These are phyloP conservation scores for Tremella mesenterica DNA, from an alignment of 768 basidiomycete species.

Conservation along the genomic window DNA sequence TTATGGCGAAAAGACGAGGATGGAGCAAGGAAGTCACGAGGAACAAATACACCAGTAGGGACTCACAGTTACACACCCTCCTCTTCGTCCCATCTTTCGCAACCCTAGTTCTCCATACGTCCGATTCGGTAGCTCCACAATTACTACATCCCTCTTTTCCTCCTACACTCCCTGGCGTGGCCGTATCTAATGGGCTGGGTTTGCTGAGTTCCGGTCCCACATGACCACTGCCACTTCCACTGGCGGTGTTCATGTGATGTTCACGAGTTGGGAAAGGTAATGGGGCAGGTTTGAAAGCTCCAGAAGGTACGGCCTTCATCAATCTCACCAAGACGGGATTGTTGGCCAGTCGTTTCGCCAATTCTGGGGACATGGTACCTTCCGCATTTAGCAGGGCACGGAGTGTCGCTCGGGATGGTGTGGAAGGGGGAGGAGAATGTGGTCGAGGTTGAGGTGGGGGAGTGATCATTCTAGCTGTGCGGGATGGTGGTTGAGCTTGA, in stretches of 20 bases:
- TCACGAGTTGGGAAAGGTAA: background rate
- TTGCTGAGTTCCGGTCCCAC: too few relatives aligned
- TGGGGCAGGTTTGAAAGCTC: background rate
- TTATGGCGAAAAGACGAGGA: background rate
- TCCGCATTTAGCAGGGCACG: conserved; percentile 26
- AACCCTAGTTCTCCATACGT: conserved; percentile 26
- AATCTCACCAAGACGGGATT: conserved; percentile 29
- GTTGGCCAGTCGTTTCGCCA: conserved; percentile 23
- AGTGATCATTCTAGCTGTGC: conserved; percentile 15
- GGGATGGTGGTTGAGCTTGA: background rate
- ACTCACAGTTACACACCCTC: conserved; percentile 38
- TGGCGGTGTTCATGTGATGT: background rate
- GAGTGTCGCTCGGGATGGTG: conserved; percentile 25
- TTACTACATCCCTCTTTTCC: conserved; percentile 27
- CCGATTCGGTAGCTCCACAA: conserved; percentile 25
- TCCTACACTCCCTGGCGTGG: conserved; percentile 8
- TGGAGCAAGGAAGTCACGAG: background rate
- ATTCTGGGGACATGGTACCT: conserved; percentile 28
- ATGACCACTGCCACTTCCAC: conserved; percentile 1
- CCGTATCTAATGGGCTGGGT: conserved; percentile 12
- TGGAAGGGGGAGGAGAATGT: conserved; percentile 34
- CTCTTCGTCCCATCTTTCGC: conserved; percentile 26
- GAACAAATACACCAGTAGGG: background rate
- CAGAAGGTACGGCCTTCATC: conserved; percentile 28
- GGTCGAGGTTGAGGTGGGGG: conserved; percentile 21